phyloP scores from a whole-genome alignment of 345 rosid species.

The Erucastrum elatum region DNA sequence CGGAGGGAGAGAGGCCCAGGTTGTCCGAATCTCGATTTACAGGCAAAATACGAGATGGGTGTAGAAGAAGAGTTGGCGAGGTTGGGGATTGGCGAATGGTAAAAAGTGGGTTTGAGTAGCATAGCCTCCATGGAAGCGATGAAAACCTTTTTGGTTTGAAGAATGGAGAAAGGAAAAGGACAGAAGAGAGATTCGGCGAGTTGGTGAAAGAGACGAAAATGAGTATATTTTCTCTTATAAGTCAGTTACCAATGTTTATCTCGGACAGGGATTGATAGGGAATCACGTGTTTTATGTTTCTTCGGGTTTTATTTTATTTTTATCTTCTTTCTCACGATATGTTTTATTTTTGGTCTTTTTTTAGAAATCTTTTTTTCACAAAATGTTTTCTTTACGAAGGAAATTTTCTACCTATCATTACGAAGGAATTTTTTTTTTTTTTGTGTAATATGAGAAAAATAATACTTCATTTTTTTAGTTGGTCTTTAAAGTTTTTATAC shows the following conservation, averaged over 20 bases:
- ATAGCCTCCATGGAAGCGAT: slow-evolving; percentile 32
- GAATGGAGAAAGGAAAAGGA: slow-evolving; percentile 13
- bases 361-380: neutral
- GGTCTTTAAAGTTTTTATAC: too few species aligned
- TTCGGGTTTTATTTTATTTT: neutral
- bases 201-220: neutral
- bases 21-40: slow-evolving; percentile 10
- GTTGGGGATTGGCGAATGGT: slow-evolving; percentile 2
- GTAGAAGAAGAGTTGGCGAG: neutral
- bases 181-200: slow-evolving; percentile 30
- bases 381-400: neutral
- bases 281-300: slow-evolving; percentile 30
- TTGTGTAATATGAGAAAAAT: too few species aligned
- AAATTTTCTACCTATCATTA: neutral
- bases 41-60: slow-evolving; percentile 22
- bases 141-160: neutral
- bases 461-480: too few species aligned
- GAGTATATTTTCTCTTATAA: neutral
- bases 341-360: too few species aligned
- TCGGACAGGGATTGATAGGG: neutral
- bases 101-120: slow-evolving; percentile 24
- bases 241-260: slow-evolving; percentile 3
- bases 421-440: neutral
- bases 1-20: slow-evolving; percentile 23
- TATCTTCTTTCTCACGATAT: neutral